Evolutionary conservation across 192 early-diverging fungal genomes (phyloP).

Genomic region (Backusella psychrophila): DNA sequence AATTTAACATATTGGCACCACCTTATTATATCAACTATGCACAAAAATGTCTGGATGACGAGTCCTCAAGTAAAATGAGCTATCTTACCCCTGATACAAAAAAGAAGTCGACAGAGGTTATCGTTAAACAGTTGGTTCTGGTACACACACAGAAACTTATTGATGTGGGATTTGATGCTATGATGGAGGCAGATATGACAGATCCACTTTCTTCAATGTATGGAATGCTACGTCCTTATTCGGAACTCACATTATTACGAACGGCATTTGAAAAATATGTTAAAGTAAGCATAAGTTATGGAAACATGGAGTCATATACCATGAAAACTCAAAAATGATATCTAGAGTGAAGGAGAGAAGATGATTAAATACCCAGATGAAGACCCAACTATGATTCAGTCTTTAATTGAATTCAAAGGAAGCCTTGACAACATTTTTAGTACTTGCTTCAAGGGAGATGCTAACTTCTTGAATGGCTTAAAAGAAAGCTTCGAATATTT

Average conservation of each 20-base stretch:
- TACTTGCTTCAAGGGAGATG: constrained; percentile 50
- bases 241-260: constrained; percentile 58
- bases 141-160: constrained; percentile 66
- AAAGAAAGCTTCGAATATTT: constrained; percentile 75
- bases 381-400: constrained; percentile 57
- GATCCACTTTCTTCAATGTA: constrained; percentile 73
- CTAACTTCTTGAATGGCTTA: constrained; percentile 53
- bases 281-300: constrained; percentile 48
- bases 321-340: background rate
- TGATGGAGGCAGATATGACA: constrained; percentile 64
- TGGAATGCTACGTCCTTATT: constrained; percentile 59
- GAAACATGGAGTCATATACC: background rate
- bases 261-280: constrained; percentile 65
- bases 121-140: constrained; percentile 69
- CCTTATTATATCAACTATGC: constrained; percentile 72
- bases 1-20: constrained; percentile 53
- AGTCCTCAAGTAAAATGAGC: constrained; percentile 47
- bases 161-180: constrained; percentile 67
- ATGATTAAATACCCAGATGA: constrained; percentile 53
- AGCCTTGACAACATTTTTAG: constrained; percentile 59
- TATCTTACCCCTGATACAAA: constrained; percentile 71
- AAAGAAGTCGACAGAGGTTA: constrained; percentile 53
- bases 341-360: constrained; percentile 51
- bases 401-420: constrained; percentile 59
- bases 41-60: constrained; percentile 67